Conservation (phyloP, 257 asterid genomes). For the Mitragyna speciosa region DNA sequence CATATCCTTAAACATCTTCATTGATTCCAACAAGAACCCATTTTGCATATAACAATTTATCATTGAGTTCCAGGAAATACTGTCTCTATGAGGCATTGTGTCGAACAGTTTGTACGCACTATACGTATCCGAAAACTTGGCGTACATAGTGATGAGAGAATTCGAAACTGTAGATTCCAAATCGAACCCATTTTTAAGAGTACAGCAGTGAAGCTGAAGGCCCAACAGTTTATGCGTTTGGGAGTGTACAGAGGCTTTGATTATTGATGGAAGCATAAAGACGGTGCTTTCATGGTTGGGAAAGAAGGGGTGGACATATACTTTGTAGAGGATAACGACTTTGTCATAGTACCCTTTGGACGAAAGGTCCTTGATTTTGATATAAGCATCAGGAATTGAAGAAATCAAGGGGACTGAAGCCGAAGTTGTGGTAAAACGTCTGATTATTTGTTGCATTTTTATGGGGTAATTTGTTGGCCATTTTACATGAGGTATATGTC, state of each 20-base stretch:
- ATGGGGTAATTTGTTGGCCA: not conserved
- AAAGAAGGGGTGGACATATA: constrained; percentile 44
- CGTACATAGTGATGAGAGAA: constrained; percentile 57
- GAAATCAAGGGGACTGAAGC: constrained; percentile 12
- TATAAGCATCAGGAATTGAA: constrained; percentile 21
- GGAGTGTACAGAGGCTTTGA: constrained; percentile 59
- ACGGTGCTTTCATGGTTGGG: constrained; percentile 36
- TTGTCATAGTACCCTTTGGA: constrained; percentile 34
- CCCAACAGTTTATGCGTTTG: constrained; percentile 41
- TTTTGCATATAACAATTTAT: constrained; percentile 58
- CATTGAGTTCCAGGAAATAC: constrained; percentile 62
- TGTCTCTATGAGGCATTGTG: constrained; percentile 54
- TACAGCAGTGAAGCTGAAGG: constrained; percentile 54
- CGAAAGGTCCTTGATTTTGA: constrained; percentile 39
- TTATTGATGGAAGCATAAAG: constrained; percentile 61
- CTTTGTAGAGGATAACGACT: constrained; percentile 48
- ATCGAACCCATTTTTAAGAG: constrained; percentile 49
- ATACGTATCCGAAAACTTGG: constrained; percentile 31
- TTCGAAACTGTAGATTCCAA: constrained; percentile 56
- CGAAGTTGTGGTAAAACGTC: constrained; percentile 40
- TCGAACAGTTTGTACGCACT: constrained; percentile 55
- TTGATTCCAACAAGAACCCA: constrained; percentile 43
- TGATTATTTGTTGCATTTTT: constrained; percentile 28
- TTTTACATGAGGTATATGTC: not conserved
- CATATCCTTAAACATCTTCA: constrained; percentile 49